These are phyloP conservation scores for Candida saitoana DNA, from an alignment of 805 yeast species.

Conservation along the genomic window DNA sequence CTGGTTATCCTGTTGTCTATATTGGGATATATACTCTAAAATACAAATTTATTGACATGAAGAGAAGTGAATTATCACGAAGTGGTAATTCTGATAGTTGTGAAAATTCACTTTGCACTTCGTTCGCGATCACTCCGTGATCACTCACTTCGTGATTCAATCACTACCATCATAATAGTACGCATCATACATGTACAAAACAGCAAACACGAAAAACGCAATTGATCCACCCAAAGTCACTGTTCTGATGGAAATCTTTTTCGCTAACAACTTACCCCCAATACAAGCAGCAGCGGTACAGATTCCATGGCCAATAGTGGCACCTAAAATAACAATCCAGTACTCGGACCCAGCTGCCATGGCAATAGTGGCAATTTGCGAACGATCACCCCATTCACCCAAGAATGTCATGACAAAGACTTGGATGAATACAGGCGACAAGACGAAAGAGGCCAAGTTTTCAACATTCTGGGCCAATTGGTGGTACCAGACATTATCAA, in stretches of 20 bases:
- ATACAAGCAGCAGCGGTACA: constrained; percentile 90
- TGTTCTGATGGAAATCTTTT: constrained; percentile 83
- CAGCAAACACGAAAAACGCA: constrained; percentile 79
- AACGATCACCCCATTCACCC: constrained; percentile 99
- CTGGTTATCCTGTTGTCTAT: too few relatives aligned
- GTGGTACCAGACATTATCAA: constrained; percentile 23
- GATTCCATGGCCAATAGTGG: constrained; percentile 79
- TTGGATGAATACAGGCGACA: constrained; percentile 91
- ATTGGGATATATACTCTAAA: too few relatives aligned
- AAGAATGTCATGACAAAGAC: constrained; percentile 92
- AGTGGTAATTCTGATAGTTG: too few relatives aligned
- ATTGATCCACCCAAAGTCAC: constrained; percentile 88
- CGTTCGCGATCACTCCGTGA: too few relatives aligned
- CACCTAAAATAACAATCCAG: constrained; percentile 85
- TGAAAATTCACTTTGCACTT: too few relatives aligned
- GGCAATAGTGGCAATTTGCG: constrained; percentile 96
- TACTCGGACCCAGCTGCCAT: constrained; percentile 97
- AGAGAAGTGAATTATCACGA: too few relatives aligned
- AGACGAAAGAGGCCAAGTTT: constrained; percentile 55
- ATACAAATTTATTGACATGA: too few relatives aligned
- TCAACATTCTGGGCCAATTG: constrained; percentile 38
- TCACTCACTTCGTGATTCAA: too few relatives aligned
- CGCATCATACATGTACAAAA: constrained; percentile 76
- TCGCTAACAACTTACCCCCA: constrained; percentile 89
- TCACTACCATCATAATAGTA: constrained; percentile 18